Evolutionary conservation across 192 early-diverging fungal genomes (phyloP), one percentile per base, ranked within the genome.

Genomic region (Dissophora ornata): DNA sequence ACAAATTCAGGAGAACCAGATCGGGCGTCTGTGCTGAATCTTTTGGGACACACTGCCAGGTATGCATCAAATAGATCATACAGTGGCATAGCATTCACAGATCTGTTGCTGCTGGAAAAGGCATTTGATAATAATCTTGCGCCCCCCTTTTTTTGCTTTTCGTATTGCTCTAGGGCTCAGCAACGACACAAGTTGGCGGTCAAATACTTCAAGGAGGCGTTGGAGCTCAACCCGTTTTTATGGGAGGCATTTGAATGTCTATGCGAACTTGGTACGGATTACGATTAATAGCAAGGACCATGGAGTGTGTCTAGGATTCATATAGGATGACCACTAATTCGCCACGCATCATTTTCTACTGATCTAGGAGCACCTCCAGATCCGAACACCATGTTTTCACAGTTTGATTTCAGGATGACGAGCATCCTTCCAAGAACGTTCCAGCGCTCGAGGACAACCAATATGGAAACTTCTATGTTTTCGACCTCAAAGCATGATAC

Each of bases 201-300:
- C 30, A 62, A 51, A 42, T 70, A 81, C 47, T 86, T 80, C 22
- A 57, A 62, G n/a, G 42, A 73, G 18, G 75, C 75, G 15, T 42
- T 86, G 3, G 58, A 79, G 12, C 47, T 58, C 41, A 82, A 79
- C 52, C 84, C 84, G 29, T 81, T 85, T 56, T 44, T 85, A 36
- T 86, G 84, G 84, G 79, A 81, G 32, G 80, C 84, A 8, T 83
- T 77, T 50, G 84, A 86, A 38, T 53, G 48, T 11, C 62, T 86
- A 26, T 86, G 84, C 47, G 75, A 85, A 57, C 57, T 86, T 40
- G 84, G 84, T 86, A 79, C 9, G 40, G 24, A 60, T 3, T 4
- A 10, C 10, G 1, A 29, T 12, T 34, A 19, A 4, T 9, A 29
- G 8, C 6, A 24, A 1, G 40, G 41, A 12, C 36, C 12, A 12